Conservation (phyloP, 345 rosid species). For the Salix udensis region DNA sequence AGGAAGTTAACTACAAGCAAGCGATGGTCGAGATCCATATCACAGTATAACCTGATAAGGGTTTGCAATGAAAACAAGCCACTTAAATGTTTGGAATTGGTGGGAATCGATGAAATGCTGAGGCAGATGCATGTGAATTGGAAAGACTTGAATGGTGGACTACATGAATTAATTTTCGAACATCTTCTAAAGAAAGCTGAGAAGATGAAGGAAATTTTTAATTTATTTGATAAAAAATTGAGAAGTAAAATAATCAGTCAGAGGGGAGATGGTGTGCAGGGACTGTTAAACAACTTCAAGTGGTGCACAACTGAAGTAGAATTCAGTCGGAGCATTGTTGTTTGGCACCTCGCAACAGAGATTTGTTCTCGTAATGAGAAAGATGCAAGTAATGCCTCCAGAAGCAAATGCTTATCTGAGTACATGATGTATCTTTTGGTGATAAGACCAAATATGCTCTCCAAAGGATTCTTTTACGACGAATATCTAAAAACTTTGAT, state of each 20-base stretch:
- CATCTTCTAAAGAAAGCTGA: too few relatives aligned
- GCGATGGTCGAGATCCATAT: not conserved
- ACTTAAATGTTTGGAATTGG: not conserved
- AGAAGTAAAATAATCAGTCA: not conserved
- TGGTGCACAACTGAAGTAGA: not conserved
- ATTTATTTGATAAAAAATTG: accelerated
- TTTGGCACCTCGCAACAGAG: constrained; percentile 30
- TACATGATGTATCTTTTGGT: constrained; percentile 19
- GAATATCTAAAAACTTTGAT: not conserved
- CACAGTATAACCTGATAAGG: constrained; percentile 16
- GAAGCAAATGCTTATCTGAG: constrained; percentile 15
- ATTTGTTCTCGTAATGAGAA: constrained; percentile 16
- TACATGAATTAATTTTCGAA: accelerated
- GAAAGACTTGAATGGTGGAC: too few relatives aligned
- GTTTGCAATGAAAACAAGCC: not conserved
- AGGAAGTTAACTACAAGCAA: not conserved
- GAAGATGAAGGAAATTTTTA: accelerated
- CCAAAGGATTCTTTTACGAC: constrained; percentile 2
- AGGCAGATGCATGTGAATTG: too few relatives aligned
- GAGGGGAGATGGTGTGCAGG: constrained; percentile 5
- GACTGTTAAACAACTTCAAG: accelerated
- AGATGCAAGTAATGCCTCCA: too few relatives aligned
- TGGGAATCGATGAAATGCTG: not conserved
- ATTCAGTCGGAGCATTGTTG: constrained; percentile 15
- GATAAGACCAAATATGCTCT: constrained; percentile 11